Conservation (phyloP, 2,329 filamentous ascomycete genomes). For the Claviceps maximensis region DNA sequence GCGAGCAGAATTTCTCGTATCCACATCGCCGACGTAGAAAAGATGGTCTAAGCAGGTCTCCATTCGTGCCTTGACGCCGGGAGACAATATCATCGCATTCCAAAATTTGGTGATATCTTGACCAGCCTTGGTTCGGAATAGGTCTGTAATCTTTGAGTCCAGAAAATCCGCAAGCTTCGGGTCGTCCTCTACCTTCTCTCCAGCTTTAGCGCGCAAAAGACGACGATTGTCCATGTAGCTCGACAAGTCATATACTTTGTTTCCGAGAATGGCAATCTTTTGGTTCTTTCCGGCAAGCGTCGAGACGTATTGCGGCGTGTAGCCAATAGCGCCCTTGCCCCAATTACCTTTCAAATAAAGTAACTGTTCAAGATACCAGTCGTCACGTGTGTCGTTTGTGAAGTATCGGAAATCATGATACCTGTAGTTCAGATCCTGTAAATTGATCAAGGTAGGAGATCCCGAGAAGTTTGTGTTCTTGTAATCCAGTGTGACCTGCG, state of each 20-base stretch:
- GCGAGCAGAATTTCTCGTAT: constrained; percentile 73
- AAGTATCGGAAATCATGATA: constrained; percentile 91
- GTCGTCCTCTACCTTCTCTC: constrained; percentile 32
- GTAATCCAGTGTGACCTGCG: constrained; percentile 74
- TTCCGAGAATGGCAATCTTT: constrained; percentile 65
- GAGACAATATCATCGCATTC: constrained; percentile 51
- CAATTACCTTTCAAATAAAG: constrained; percentile 62
- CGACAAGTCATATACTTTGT: constrained; percentile 79
- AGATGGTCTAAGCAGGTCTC: constrained; percentile 78
- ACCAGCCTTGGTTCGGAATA: constrained; percentile 68
- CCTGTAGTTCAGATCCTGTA: constrained; percentile 55
- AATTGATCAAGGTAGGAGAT: constrained; percentile 49
- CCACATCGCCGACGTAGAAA: constrained; percentile 84
- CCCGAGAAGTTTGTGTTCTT: constrained; percentile 62
- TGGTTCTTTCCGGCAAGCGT: constrained; percentile 51
- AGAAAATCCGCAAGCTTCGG: constrained; percentile 62
- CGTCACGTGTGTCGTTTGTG: constrained; percentile 66
- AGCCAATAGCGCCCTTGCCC: constrained; percentile 80
- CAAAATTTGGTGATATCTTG: constrained; percentile 74
- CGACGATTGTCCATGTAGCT: constrained; percentile 69
- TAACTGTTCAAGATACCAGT: constrained; percentile 92
- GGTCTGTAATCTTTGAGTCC: constrained; percentile 54
- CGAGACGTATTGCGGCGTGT: constrained; percentile 62
- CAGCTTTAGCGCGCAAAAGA: constrained; percentile 41
- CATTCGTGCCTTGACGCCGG: constrained; percentile 51